phyloP scores from a whole-genome alignment of 176 grass and related monocot genomes.

The Carex littledalei region DNA sequence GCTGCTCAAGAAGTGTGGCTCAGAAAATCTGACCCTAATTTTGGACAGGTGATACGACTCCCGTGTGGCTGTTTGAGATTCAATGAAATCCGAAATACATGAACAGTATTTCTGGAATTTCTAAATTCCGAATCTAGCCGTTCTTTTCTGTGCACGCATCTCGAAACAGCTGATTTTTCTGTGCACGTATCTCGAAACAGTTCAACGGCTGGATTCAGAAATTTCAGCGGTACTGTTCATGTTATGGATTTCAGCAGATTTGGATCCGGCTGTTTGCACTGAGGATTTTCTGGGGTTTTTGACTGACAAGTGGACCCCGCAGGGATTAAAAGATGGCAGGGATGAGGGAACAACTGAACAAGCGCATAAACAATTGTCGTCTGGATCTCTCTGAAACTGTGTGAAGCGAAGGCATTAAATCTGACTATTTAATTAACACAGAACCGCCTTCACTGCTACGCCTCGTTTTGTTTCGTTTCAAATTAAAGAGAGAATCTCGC shows the following conservation, averaged over 20 bases:
- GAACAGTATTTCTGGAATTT: too few relatives aligned
- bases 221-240: too few relatives aligned
- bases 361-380: background rate
- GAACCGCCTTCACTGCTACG: slow-evolving; percentile 2
- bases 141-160: too few relatives aligned
- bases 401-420: background rate
- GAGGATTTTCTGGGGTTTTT: background rate
- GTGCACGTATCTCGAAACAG: too few relatives aligned
- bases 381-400: background rate
- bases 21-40: background rate
- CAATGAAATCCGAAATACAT: too few relatives aligned
- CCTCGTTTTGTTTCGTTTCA: slow-evolving; percentile 16
- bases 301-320: background rate
- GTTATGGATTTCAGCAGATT: too few relatives aligned
- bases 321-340: background rate
- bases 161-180: too few relatives aligned
- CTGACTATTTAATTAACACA: background rate
- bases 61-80: background rate
- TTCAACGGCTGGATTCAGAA: too few relatives aligned
- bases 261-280: too few relatives aligned
- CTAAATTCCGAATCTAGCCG: too few relatives aligned
- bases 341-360: background rate
- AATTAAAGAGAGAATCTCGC: slow-evolving; percentile 24
- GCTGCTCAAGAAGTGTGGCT: background rate
- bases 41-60: too few relatives aligned